Percentiles rank a stretch among this genome's conserved stretches.
These are phyloP conservation scores for Alnus rubra DNA, from an alignment of 306 rosid species.

Conservation along the genomic window DNA sequence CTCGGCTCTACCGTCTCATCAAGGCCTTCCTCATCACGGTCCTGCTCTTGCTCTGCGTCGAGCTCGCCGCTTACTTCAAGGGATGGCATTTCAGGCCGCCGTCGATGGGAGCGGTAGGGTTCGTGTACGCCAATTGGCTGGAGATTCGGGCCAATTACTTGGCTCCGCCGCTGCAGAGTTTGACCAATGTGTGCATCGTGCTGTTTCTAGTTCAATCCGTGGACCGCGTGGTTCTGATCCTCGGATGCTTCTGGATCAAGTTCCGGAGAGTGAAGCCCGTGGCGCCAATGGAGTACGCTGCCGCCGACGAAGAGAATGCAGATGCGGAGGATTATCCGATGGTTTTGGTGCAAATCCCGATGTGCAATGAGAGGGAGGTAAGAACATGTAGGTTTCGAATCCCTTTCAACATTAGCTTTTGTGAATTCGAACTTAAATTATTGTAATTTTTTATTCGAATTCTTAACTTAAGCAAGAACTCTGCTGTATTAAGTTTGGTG, in stretches of 20 bases:
- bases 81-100: slow-evolving; percentile 98
- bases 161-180: slow-evolving; percentile 83
- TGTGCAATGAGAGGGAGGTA: slow-evolving; percentile 99
- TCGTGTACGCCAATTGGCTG: slow-evolving; percentile 71
- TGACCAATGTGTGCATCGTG: slow-evolving; percentile 74
- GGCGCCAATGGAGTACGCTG: slow-evolving; percentile 52
- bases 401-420: slow-evolving; percentile 34
- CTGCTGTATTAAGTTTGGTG: background rate
- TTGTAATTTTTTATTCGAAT: background rate
- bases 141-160: slow-evolving; percentile 63
- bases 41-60: slow-evolving; percentile 56
- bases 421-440: background rate
- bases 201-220: slow-evolving; percentile 85
- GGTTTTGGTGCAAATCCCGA: slow-evolving; percentile 94
- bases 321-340: slow-evolving; percentile 73
- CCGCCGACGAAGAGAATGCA: slow-evolving; percentile 31
- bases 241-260: slow-evolving; percentile 96
- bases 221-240: slow-evolving; percentile 73
- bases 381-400: slow-evolving; percentile 78
- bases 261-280: slow-evolving; percentile 69
- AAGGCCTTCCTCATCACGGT: slow-evolving; percentile 63
- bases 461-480: background rate
- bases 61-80: slow-evolving; percentile 82
- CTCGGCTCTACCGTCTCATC: slow-evolving; percentile 73
- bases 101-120: slow-evolving; percentile 53